These are phyloP conservation scores for Paraurostyla sp. DNA, from an alignment of 73 alveolate species.

Conservation along the genomic window DNA sequence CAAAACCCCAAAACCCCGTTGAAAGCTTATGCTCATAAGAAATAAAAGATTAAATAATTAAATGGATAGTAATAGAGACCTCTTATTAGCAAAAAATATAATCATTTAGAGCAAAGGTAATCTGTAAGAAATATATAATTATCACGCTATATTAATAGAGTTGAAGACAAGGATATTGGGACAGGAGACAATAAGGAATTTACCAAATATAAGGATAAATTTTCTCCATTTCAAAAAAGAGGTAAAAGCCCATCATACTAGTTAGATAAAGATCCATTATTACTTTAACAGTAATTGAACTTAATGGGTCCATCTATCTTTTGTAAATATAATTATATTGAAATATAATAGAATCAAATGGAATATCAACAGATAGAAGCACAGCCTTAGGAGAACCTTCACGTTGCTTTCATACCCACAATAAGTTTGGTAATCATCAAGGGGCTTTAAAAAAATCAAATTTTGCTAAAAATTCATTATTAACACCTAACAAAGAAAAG, in stretches of 20 bases:
- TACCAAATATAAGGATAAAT: neutral
- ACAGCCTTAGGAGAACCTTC: constrained; percentile 30
- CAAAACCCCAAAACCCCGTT: no score
- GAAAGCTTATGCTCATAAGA: neutral
- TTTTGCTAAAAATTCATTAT: neutral
- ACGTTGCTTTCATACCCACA: neutral
- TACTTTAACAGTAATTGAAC: neutral
- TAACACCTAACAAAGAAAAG: neutral
- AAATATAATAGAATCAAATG: neutral
- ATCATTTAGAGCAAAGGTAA: neutral
- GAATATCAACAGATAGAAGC: constrained; percentile 37
- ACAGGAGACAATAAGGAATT: neutral
- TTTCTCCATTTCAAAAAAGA: neutral
- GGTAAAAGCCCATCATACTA: neutral
- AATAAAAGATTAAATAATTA: no score
- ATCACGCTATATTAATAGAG: neutral
- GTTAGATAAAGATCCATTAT: neutral
- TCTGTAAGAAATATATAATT: neutral
- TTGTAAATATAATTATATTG: neutral
- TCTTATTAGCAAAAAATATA: neutral
- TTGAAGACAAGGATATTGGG: no score
- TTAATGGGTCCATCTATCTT: constrained; percentile 18
- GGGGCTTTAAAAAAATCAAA: neutral
- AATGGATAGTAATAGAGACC: neutral
- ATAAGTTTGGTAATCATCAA: neutral